A percentile compares a stretch with the other conserved stretches of the same genome.
Evolutionary conservation across 192 early-diverging fungal genomes (phyloP).

Genomic region (Coemansia sp.): DNA sequence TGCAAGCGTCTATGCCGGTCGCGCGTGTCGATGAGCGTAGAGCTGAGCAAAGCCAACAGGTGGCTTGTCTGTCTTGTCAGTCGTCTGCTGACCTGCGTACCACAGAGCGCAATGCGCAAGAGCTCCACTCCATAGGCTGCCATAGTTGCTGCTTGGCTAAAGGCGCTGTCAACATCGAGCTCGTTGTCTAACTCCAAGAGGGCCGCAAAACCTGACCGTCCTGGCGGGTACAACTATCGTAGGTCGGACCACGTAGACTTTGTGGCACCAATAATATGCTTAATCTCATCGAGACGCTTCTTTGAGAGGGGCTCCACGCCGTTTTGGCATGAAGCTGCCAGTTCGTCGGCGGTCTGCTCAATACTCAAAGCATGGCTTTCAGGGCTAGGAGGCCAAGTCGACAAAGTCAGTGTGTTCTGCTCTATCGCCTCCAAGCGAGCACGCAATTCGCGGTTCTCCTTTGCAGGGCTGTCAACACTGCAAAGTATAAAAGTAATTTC

Average conservation of each 20-base stretch:
- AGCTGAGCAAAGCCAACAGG: neutral
- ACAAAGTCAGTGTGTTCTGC: neutral
- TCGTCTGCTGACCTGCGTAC: neutral
- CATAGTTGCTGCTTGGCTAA: neutral
- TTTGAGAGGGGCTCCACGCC: neutral
- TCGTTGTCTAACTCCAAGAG: neutral
- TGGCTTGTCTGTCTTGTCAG: neutral
- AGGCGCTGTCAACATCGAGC: neutral
- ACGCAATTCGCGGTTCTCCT: neutral
- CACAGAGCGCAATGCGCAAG: neutral
- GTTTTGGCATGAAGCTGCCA: neutral
- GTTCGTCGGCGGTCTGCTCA: neutral
- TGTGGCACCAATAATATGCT: neutral
- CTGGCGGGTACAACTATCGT: neutral
- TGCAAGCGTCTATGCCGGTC: neutral
- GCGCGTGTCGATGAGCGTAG: neutral
- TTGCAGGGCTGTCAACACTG: neutral
- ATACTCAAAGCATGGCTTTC: neutral
- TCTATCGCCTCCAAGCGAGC: neutral
- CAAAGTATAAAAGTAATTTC: conserved; percentile 15
- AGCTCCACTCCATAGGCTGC: neutral
- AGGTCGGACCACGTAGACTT: neutral
- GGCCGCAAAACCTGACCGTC: neutral
- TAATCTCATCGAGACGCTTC: neutral
- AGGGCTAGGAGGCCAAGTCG: neutral